phyloP scores from a whole-genome alignment of 192 early-diverging fungal genomes.

The Backusella morwellensis region DNA sequence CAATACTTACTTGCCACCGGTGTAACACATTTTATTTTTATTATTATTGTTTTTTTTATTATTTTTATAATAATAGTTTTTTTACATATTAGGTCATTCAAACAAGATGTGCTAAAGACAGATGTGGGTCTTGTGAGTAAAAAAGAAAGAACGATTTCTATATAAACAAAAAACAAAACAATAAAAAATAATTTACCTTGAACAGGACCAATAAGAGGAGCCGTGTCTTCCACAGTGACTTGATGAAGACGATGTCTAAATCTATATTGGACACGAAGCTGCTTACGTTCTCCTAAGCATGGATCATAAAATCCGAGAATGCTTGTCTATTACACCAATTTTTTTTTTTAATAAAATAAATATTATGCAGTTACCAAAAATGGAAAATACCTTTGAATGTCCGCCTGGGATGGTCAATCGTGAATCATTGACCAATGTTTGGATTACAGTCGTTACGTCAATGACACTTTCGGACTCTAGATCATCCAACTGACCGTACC shows the following conservation, averaged over 20 bases:
- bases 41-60: conserved; percentile 9
- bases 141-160: background rate
- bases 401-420: conserved; percentile 88
- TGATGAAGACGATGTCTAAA: conserved; percentile 21
- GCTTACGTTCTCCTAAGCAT: conserved; percentile 11
- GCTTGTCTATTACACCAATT: conserved; percentile 7
- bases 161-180: background rate
- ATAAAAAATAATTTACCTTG: background rate
- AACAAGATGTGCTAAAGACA: conserved; percentile 16
- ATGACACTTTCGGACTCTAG: conserved; percentile 36
- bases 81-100: background rate
- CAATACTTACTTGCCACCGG: conserved; percentile 15
- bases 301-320: conserved; percentile 23
- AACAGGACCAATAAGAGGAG: conserved; percentile 12
- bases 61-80: conserved; percentile 16
- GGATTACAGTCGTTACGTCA: conserved; percentile 88
- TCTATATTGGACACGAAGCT: conserved; percentile 16
- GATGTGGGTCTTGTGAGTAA: background rate
- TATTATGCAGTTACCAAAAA: background rate
- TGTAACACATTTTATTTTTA: conserved; percentile 16
- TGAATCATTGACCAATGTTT: conserved; percentile 78
- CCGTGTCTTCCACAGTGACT: conserved; percentile 11
- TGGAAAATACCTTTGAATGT: conserved; percentile 71
- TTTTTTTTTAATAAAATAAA: background rate
- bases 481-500: conserved; percentile 80